Evolutionary conservation across 73 alveolate species (phyloP).

Genomic region (Tetrahymena malaccensis): DNA sequence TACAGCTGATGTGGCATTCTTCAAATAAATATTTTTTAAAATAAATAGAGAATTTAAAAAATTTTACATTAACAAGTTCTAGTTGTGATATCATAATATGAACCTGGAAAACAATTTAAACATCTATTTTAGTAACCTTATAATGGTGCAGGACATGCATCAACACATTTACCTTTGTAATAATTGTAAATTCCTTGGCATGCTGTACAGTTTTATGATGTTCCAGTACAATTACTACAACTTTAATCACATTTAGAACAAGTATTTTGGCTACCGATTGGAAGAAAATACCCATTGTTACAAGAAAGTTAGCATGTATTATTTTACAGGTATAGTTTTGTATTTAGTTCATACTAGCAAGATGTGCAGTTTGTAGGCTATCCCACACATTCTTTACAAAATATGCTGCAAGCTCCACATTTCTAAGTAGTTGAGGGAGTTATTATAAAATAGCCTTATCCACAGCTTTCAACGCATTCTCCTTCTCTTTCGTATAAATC

Average conservation of each 20-base stretch:
- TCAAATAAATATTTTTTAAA: not conserved
- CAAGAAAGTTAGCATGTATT: not conserved
- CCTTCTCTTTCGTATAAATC: not conserved
- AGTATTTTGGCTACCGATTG: not conserved
- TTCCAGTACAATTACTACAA: not conserved
- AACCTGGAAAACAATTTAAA: not conserved
- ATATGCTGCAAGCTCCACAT: not conserved
- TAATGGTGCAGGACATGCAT: not conserved
- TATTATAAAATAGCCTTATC: not conserved
- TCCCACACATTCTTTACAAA: not conserved
- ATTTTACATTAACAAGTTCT: not conserved
- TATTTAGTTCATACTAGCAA: not conserved
- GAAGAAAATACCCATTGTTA: not conserved
- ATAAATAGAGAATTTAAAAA: not conserved
- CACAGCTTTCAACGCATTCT: not conserved
- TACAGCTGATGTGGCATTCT: not conserved
- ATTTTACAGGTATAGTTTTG: not conserved
- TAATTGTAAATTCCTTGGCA: not conserved
- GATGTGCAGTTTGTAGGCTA: not conserved
- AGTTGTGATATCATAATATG: not conserved
- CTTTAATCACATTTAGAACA: not conserved
- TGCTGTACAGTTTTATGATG: not conserved
- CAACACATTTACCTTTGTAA: not conserved
- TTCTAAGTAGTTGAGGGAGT: not conserved
- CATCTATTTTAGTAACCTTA: not conserved